A percentile compares a stretch with the other conserved stretches of the same genome.
phyloP scores from a whole-genome alignment of 768 basidiomycete species.

The Lyophyllum atratum region DNA sequence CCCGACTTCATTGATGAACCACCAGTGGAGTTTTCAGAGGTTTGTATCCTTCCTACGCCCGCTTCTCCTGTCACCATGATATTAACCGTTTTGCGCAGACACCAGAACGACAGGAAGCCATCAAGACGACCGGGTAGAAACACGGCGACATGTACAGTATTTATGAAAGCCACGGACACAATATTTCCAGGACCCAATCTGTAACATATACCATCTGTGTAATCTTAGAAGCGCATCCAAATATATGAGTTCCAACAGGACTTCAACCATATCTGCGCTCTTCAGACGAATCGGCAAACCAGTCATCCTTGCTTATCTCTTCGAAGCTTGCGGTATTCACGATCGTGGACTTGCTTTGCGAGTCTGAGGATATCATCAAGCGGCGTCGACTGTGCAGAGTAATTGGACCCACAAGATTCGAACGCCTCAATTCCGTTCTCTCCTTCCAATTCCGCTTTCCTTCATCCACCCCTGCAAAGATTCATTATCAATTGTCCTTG shows the following conservation, averaged over 20 bases:
- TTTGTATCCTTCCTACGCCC: conserved; percentile 27
- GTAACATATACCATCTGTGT: conserved; percentile 20
- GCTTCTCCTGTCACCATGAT: not conserved
- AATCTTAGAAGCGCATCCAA: conserved; percentile 8
- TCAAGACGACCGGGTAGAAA: conserved; percentile 50
- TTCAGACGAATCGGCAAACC: conserved; percentile 66
- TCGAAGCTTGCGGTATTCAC: conserved; percentile 68
- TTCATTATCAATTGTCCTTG: not conserved
- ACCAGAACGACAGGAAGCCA: conserved; percentile 49
- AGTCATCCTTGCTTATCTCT: conserved; percentile 70
- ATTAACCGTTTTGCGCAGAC: conserved; percentile 32
- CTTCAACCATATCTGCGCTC: conserved; percentile 65
- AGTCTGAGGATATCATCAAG: conserved; percentile 46
- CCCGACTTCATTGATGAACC: conserved; percentile 94
- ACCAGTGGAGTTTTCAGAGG: conserved; percentile 71
- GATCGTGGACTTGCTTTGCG: conserved; percentile 83
- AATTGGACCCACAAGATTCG: conserved; percentile 62
- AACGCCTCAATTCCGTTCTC: conserved; percentile 86
- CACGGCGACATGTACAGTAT: conserved; percentile 5
- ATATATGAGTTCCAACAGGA: conserved; percentile 7
- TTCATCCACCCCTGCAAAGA: conserved; percentile 84
- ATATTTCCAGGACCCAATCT: conserved; percentile 6
- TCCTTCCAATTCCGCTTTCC: conserved; percentile 82
- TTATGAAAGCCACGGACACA: conserved; percentile 7
- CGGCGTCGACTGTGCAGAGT: not conserved